Evolutionary conservation across 2,329 filamentous ascomycete species (phyloP).

Genomic region (Colletotrichum sp.): DNA sequence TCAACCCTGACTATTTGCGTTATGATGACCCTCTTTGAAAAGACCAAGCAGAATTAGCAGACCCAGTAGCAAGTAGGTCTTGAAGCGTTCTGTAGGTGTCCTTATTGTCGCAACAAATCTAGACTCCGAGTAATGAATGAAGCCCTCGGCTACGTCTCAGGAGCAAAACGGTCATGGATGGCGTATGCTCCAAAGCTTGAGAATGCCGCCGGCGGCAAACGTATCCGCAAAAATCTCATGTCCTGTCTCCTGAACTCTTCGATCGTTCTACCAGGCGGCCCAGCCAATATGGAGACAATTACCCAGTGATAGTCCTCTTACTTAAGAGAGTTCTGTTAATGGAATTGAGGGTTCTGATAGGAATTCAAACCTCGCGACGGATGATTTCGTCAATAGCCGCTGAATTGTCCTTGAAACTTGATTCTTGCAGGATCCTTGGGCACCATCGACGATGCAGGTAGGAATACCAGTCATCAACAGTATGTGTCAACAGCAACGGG

Average conservation of each 20-base stretch:
- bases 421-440: neutral
- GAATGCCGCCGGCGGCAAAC: neutral
- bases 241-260: neutral
- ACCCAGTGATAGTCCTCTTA: neutral
- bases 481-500: neutral
- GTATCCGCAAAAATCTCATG: neutral
- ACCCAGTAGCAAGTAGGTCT: neutral
- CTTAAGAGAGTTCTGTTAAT: neutral
- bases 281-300: neutral
- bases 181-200: neutral
- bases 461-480: rapidly evolving
- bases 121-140: too few relatives aligned
- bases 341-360: neutral
- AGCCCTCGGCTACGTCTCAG: too few relatives aligned
- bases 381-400: neutral
- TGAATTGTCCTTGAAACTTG: neutral
- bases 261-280: neutral
- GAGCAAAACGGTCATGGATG: neutral
- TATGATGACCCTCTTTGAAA: neutral
- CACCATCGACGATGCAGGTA: neutral
- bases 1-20: neutral
- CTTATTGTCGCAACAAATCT: neutral
- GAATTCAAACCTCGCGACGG: neutral
- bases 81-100: neutral
- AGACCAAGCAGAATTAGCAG: neutral